phyloP scores from a whole-genome alignment of 2,329 filamentous ascomycete species.

The Fusarium sp. region DNA sequence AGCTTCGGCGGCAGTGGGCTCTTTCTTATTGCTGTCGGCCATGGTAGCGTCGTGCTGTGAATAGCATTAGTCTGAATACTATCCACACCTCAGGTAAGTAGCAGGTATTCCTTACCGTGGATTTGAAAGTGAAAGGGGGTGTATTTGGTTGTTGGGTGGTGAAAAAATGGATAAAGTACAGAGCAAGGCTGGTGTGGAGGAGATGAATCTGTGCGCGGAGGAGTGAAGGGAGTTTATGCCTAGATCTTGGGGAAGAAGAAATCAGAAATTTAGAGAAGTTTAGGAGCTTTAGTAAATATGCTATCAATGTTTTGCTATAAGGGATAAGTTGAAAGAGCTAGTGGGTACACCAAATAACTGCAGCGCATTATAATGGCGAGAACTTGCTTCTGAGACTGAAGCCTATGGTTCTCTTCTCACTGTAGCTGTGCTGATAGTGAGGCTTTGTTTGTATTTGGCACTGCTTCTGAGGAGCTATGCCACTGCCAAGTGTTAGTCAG shows the following conservation, averaged over 20 bases:
- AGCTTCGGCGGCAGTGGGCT: constrained; percentile 53
- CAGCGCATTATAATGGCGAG: not conserved
- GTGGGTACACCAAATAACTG: not conserved
- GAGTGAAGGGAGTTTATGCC: not conserved
- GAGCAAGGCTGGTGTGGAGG: not conserved
- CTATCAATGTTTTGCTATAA: not conserved
- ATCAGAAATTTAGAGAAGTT: not conserved
- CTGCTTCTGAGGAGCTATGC: not conserved
- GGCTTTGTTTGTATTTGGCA: not conserved
- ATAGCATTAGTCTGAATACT: constrained; percentile 3
- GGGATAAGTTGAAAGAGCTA: not conserved
- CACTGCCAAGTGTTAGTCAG: not conserved
- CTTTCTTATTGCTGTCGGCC: constrained; percentile 47
- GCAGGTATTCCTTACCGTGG: not conserved
- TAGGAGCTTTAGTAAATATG: not conserved
- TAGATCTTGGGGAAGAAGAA: not conserved
- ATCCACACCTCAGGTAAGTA: not conserved
- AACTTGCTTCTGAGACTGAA: not conserved
- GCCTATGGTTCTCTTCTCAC: not conserved
- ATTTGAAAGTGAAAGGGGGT: not conserved
- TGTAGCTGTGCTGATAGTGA: not conserved
- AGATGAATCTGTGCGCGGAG: not conserved
- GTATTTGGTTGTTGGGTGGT: not conserved
- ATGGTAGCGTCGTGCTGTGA: constrained; percentile 34
- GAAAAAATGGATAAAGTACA: not conserved